A percentile compares a stretch with the other conserved stretches of the same genome.
Evolutionary conservation across 148 eudicot species (phyloP).

Genomic region (Silene uniflora): DNA sequence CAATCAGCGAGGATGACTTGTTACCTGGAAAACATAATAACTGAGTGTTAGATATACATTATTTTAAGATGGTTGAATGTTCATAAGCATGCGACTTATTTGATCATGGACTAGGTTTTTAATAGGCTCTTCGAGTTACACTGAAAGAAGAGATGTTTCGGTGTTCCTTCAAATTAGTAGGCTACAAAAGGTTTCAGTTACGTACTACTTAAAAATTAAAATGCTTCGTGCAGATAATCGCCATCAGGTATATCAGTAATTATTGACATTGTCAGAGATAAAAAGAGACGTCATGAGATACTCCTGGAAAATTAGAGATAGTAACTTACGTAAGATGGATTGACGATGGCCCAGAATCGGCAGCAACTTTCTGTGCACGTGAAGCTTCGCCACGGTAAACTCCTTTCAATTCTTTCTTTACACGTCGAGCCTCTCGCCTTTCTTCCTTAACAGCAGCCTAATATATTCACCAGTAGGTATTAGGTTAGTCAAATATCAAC

Average conservation of each 20-base stretch:
- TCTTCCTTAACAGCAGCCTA: constrained; percentile 89
- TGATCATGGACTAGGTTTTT: too few species aligned
- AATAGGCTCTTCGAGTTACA: too few species aligned
- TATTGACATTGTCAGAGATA: neutral
- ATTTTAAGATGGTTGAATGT: neutral
- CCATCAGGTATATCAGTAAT: neutral
- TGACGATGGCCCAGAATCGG: constrained; percentile 83
- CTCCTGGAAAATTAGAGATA: neutral
- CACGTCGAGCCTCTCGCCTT: constrained; percentile 73
- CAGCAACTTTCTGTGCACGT: constrained; percentile 89
- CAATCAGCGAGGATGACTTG: neutral
- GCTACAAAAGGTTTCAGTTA: too few species aligned
- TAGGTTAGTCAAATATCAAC: neutral
- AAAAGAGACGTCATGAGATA: neutral
- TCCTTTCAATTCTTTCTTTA: constrained; percentile 76
- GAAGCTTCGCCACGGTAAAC: constrained; percentile 63
- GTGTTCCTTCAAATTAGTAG: too few species aligned
- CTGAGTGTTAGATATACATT: neutral
- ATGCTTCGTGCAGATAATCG: too few species aligned
- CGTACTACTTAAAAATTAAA: too few species aligned
- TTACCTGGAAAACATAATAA: constrained; percentile 15
- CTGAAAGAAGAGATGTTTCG: too few species aligned
- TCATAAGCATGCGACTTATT: neutral
- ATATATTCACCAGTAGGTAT: neutral
- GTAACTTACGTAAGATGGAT: constrained; percentile 62